Evolutionary conservation across 2,329 filamentous ascomycete genomes (phyloP).

Genomic region (Colletotrichum euphorbiae): DNA sequence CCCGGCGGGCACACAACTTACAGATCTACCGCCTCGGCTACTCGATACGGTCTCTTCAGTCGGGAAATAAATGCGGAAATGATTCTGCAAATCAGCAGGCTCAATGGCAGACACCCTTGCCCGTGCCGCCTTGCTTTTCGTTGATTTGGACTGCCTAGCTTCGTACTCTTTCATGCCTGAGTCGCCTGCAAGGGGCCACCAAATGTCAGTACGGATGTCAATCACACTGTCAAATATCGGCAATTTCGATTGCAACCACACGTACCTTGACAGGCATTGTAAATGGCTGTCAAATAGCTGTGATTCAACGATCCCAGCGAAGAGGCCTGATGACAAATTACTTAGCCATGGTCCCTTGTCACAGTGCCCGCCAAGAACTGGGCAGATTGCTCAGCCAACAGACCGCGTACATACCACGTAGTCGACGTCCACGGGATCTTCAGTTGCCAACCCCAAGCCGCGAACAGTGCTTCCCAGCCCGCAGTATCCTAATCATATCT

Average conservation of each 20-base stretch:
- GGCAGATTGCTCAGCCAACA: constrained; percentile 24
- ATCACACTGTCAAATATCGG: constrained; percentile 16
- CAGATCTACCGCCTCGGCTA: constrained; percentile 72
- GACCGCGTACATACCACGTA: constrained; percentile 67
- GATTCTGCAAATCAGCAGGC: constrained; percentile 51
- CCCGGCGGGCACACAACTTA: constrained; percentile 51
- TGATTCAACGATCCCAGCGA: constrained; percentile 83
- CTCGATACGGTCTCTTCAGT: constrained; percentile 74
- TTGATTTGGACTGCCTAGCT: constrained; percentile 49
- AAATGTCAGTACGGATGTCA: constrained; percentile 7
- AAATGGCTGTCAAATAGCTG: constrained; percentile 70
- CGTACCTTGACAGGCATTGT: constrained; percentile 66
- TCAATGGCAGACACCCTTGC: constrained; percentile 18
- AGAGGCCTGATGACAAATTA: constrained; percentile 67
- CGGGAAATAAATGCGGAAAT: constrained; percentile 84
- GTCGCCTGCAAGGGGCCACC: constrained; percentile 48
- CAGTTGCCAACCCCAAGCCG: constrained; percentile 69
- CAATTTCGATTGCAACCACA: constrained; percentile 28
- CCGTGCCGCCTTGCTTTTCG: constrained; percentile 44
- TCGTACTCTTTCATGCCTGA: constrained; percentile 60
- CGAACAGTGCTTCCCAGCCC: constrained; percentile 77
- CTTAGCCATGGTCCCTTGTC: constrained; percentile 36
- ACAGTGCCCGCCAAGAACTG: constrained; percentile 34
- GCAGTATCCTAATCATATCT: constrained; percentile 70
- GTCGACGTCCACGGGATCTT: constrained; percentile 73